Evolutionary conservation across 2,329 filamentous ascomycete species (phyloP).

Genomic region (Hypoxylon rubiginosum): DNA sequence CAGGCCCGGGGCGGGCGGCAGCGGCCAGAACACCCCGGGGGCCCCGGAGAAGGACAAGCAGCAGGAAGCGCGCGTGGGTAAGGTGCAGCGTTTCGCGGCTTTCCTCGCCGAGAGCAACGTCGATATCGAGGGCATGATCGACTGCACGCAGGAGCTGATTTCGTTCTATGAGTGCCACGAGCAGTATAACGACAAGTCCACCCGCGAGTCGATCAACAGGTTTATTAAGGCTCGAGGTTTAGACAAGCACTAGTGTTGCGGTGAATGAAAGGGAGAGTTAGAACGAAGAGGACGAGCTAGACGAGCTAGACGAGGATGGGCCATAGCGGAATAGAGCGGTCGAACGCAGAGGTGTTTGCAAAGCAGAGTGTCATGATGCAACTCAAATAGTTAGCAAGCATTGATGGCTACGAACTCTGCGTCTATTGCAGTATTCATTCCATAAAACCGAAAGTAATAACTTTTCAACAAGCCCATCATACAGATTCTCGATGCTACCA

Average conservation of each 20-base stretch:
- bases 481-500: background rate
- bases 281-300: background rate
- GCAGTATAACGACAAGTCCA: conserved; percentile 71
- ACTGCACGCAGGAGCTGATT: conserved; percentile 92
- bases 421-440: background rate
- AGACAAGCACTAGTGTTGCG: conserved; percentile 58
- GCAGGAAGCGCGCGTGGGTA: conserved; percentile 70
- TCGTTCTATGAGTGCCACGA: conserved; percentile 83
- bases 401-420: background rate
- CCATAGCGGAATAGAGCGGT: background rate
- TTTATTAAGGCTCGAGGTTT: conserved; percentile 71
- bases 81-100: conserved; percentile 75
- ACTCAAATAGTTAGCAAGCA: background rate
- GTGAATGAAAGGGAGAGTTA: background rate
- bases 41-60: conserved; percentile 60
- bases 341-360: too few species aligned
- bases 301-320: background rate
- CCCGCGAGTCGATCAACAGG: conserved; percentile 69
- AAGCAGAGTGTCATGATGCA: background rate
- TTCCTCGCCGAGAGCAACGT: conserved; percentile 91
- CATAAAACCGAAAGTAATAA: background rate
- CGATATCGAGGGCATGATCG: conserved; percentile 86
- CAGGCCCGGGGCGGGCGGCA: conserved; percentile 32
- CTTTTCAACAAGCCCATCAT: background rate
- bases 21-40: conserved; percentile 46